Evolutionary conservation across 352 stramenopile species (phyloP).

Genomic region (Thalassiosira livingstoniorum): DNA sequence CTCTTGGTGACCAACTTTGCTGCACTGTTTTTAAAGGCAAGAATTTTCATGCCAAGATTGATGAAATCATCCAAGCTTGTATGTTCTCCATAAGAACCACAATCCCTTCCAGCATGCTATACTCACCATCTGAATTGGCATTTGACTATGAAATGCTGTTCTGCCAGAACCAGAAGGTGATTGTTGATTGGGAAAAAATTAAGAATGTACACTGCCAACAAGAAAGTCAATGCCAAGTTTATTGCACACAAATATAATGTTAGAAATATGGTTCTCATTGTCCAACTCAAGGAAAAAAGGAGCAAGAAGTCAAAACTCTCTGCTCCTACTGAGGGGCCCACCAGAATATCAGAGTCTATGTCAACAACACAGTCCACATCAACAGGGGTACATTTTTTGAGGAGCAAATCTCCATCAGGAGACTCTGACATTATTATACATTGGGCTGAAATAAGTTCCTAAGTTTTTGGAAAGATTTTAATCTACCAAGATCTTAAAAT

Average conservation of each 20-base stretch:
- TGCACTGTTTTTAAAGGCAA: background rate
- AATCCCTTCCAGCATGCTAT: background rate
- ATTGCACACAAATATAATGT: background rate
- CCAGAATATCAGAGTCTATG: too few relatives aligned
- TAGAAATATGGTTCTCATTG: conserved; percentile 11
- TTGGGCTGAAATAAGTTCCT: too few relatives aligned
- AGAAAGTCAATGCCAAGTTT: background rate
- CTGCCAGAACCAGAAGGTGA: background rate
- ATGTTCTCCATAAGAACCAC: background rate
- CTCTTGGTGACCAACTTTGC: conserved; percentile 14
- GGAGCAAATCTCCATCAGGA: too few relatives aligned
- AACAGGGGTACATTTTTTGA: too few relatives aligned
- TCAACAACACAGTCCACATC: too few relatives aligned
- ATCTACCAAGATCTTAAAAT: too few relatives aligned
- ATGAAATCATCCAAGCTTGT: background rate
- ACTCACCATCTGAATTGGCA: background rate
- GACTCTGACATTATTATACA: too few relatives aligned
- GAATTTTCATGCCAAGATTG: background rate
- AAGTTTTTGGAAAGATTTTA: too few relatives aligned
- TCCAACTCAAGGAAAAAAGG: too few relatives aligned
- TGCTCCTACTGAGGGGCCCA: too few relatives aligned
- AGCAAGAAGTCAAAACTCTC: too few relatives aligned
- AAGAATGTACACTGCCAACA: background rate
- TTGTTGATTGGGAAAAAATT: conserved; percentile 8
- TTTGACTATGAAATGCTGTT: background rate